Base-by-base conservation (phyloP, 2,329 filamentous ascomycete genomes). In the Botrytis sinoallii region DNA sequence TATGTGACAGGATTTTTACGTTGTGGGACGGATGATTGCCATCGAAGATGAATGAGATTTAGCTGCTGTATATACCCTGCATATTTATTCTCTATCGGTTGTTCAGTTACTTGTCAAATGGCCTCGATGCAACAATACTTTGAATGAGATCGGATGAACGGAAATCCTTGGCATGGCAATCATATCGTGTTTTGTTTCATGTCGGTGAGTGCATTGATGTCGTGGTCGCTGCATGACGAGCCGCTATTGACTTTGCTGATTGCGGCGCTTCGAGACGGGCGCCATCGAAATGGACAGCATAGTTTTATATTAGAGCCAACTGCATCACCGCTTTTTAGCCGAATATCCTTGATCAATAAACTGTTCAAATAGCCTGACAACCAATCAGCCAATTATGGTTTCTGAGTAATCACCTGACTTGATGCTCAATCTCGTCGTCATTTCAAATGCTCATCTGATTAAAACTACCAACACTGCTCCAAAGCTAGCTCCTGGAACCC, bases 111-210 rank as follows among this genome's bases (percentile, higher is more conserved):
- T 42, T 57, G 32, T 32, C 48, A 40, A 29, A 1, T 68, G 20
- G 10, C 12, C 29, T 57, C n/a, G 44, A 57, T 55, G 35, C 66
- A 68, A 66, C 29, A 32, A 32, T 66, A 35, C 63, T 66, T 14
- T 25, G 12, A 57, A 57, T 57, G 52, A 57, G 66, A 57, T 69
- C 66, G 35, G 25, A 69, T 69, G 38, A 57, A 69, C 48, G 12
- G 38, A 12, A 69, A 25, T 44, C 29, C 48, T 69, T 69, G n/a
- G 66, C 9, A 25, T 69, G 10, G 5, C 48, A 8, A 14, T 18
- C 38, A 42, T 66, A 66, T 66, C 12, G 29, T 29, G 38, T 48
- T n/a, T 14, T 20, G 10, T 25, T 32, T 42, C 35, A 69, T 57
- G 48, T n/a, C n/a, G 35, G 25, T 57, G 48, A 57, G 35, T 57